Conservation (phyloP, 352 stramenopile genomes). For the Phytophthora pluvialis region DNA sequence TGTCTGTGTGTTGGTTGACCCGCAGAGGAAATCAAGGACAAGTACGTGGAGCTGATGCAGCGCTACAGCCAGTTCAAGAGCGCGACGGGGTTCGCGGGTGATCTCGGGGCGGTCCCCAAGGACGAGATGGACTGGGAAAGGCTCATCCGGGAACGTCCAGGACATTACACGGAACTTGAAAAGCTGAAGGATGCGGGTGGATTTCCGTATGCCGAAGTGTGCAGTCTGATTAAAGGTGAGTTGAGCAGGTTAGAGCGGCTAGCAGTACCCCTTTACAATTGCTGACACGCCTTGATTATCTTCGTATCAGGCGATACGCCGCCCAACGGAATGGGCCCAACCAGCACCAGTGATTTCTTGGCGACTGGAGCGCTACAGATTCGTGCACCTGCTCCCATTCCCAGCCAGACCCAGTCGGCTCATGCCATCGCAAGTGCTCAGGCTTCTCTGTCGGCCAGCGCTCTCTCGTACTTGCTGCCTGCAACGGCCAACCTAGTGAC, state of each 20-base stretch:
- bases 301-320: conserved; percentile 26
- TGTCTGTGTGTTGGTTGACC: background rate
- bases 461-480: conserved; percentile 43
- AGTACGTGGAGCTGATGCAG: conserved; percentile 43
- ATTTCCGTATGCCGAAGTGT: conserved; percentile 37
- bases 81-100: conserved; percentile 33
- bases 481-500: conserved; percentile 25
- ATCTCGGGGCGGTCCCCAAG: conserved; percentile 12
- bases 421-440: conserved; percentile 32
- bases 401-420: conserved; percentile 19
- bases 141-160: conserved; percentile 35
- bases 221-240: conserved; percentile 42
- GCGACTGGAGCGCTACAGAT: conserved; percentile 21
- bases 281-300: background rate
- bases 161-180: conserved; percentile 28
- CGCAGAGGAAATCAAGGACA: conserved; percentile 43
- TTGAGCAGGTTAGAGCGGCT: background rate
- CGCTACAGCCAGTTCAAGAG: conserved; percentile 38
- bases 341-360: conserved; percentile 31
- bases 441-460: conserved; percentile 28
- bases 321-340: conserved; percentile 14
- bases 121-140: conserved; percentile 38
- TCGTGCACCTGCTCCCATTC: background rate
- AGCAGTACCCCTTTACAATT: background rate
- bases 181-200: conserved; percentile 34